phyloP scores from a whole-genome alignment of 2,329 filamentous ascomycete genomes.

The Epichloe sibirici region DNA sequence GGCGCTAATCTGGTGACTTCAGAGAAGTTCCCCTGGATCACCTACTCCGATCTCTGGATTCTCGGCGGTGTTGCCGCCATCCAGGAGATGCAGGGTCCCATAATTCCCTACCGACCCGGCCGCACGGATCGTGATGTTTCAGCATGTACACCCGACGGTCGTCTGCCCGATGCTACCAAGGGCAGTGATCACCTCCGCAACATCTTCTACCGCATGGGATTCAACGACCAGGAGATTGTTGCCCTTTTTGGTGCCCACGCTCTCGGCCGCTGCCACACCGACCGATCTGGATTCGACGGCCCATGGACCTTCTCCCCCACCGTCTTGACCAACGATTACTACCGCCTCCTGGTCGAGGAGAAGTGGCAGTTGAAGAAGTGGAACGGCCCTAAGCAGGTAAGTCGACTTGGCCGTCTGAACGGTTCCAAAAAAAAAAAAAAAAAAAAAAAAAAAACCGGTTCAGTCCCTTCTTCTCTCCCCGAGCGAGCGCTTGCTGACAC shows the following conservation, averaged over 20 bases:
- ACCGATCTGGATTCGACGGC: constrained; percentile 78
- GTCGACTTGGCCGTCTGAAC: constrained; percentile 4
- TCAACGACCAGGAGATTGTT: constrained; percentile 94
- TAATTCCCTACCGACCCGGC: constrained; percentile 79
- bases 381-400: constrained; percentile 69
- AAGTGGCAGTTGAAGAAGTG: constrained; percentile 90
- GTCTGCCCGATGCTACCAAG: constrained; percentile 68
- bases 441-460: neutral
- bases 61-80: constrained; percentile 73
- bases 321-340: constrained; percentile 91
- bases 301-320: constrained; percentile 91
- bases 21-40: constrained; percentile 82
- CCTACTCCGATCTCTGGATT: constrained; percentile 95
- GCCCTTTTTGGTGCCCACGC: constrained; percentile 78
- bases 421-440: neutral
- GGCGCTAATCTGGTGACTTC: constrained; percentile 4
- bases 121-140: constrained; percentile 66
- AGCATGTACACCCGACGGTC: constrained; percentile 88
- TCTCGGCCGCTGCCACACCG: constrained; percentile 77
- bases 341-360: constrained; percentile 73
- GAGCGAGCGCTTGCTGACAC: constrained; percentile 6
- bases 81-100: constrained; percentile 89
- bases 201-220: constrained; percentile 96
- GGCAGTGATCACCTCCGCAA: constrained; percentile 69
- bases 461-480: constrained; percentile 4